Evolutionary conservation across 169 alveolate species (phyloP).

Genomic region (Ichthyophthirius multifiliis): DNA sequence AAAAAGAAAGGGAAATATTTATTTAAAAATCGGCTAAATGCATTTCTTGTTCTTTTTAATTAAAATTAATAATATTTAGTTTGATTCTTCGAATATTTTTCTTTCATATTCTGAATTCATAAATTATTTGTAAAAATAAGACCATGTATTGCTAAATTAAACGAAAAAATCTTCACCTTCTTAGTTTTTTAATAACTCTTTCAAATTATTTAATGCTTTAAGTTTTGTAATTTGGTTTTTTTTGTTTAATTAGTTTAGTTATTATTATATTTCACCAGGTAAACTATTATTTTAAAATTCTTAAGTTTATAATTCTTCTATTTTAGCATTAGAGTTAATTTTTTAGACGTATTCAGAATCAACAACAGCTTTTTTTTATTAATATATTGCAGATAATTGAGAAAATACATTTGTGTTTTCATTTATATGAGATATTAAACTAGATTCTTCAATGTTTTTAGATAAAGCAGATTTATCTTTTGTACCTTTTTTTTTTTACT

Average conservation of each 20-base stretch:
- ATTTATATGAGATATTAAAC: background rate
- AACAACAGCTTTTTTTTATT: background rate
- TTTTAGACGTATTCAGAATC: background rate
- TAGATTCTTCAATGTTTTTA: background rate
- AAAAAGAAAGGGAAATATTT: conserved; percentile 3
- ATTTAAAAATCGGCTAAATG: background rate
- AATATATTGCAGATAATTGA: background rate
- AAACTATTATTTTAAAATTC: background rate
- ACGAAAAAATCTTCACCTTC: background rate
- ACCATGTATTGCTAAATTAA: background rate
- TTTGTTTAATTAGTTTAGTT: background rate
- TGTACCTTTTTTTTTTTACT: background rate
- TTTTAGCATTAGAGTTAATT: background rate
- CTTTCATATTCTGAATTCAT: conserved; percentile 2
- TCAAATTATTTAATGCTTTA: background rate
- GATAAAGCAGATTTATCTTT: conserved; percentile 7
- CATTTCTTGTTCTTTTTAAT: conserved; percentile 8
- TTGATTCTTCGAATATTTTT: conserved; percentile 5
- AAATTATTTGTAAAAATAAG: background rate
- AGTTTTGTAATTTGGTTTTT: background rate
- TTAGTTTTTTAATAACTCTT: background rate
- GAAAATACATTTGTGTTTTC: background rate
- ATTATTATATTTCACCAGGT: background rate
- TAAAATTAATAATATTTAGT: background rate
- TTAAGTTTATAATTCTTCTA: background rate